phyloP scores from a whole-genome alignment of 1,284 basidiomycete species.

The Tilletia walkeri region DNA sequence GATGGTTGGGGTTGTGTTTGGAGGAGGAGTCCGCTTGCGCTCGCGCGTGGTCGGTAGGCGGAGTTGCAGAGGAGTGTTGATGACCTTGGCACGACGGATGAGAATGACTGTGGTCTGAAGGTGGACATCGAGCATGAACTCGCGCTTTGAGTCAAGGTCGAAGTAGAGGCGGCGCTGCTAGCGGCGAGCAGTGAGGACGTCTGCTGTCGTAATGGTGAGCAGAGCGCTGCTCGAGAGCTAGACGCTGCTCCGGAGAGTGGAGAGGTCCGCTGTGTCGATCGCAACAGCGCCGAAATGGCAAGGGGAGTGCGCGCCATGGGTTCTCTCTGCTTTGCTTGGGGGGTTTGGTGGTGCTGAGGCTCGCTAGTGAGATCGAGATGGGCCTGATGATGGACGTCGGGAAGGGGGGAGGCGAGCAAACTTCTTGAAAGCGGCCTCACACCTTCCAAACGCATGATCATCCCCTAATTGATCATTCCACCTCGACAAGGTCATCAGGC shows the following conservation, averaged over 20 bases:
- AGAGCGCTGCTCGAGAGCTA: too few species aligned
- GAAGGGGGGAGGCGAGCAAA: too few species aligned
- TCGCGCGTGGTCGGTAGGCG: background rate
- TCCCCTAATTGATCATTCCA: too few species aligned
- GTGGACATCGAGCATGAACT: conserved; percentile 2
- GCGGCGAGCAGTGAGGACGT: background rate
- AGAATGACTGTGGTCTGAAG: background rate
- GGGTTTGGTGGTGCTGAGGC: too few species aligned
- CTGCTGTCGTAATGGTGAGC: background rate
- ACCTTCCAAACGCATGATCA: too few species aligned
- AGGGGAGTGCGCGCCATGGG: too few species aligned
- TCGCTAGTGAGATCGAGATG: background rate
- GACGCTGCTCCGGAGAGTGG: too few species aligned
- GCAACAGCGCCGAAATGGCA: too few species aligned
- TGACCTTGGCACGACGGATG: background rate
- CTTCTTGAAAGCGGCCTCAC: too few species aligned
- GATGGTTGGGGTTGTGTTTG: background rate
- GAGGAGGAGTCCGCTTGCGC: background rate
- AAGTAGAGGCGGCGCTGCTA: background rate
- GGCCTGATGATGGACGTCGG: background rate
- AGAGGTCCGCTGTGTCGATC: too few species aligned
- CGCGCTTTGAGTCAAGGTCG: background rate
- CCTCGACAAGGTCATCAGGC: too few species aligned
- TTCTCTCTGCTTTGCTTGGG: too few species aligned
- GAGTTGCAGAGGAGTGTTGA: background rate